phyloP scores from a whole-genome alignment of 2,329 filamentous ascomycete genomes.

The Sphaceloma murrayae region DNA sequence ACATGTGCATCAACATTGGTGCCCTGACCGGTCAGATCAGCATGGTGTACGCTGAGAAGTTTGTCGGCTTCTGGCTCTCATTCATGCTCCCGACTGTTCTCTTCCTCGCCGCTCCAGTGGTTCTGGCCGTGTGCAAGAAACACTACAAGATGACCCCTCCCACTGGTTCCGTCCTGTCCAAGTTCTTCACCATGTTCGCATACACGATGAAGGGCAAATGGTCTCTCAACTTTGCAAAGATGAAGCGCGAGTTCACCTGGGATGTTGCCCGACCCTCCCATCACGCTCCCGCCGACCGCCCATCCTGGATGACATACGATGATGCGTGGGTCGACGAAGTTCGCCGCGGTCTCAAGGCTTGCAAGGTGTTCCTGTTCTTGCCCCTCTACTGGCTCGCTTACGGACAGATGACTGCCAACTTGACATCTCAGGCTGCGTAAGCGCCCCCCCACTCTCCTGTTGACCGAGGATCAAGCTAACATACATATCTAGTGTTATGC shows the following conservation, averaged over 20 bases:
- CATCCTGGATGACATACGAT: constrained; percentile 67
- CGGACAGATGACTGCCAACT: constrained; percentile 40
- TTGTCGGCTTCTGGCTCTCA: constrained; percentile 57
- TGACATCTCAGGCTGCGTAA: constrained; percentile 35
- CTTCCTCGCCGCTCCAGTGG: constrained; percentile 52
- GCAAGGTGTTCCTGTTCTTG: constrained; percentile 54
- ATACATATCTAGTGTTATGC: constrained; percentile 26
- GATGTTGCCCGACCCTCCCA: constrained; percentile 58
- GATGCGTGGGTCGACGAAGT: constrained; percentile 73
- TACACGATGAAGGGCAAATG: constrained; percentile 56
- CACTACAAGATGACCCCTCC: constrained; percentile 54
- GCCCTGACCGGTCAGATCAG: constrained; percentile 53
- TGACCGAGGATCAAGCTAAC: too few relatives aligned
- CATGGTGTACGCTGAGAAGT: constrained; percentile 58
- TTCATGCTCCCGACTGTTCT: constrained; percentile 53
- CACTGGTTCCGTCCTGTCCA: constrained; percentile 61
- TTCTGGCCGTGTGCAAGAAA: constrained; percentile 36
- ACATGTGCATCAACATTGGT: constrained; percentile 64
- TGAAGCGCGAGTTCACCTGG: constrained; percentile 38
- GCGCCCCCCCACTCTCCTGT: not conserved
- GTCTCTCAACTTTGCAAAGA: constrained; percentile 38
- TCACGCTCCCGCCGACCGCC: constrained; percentile 45
- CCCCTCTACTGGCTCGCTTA: constrained; percentile 54
- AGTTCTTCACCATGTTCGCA: constrained; percentile 52
- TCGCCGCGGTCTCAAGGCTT: constrained; percentile 55